A percentile compares a stretch with the other conserved stretches of the same genome.
phyloP scores from a whole-genome alignment of 331 rosid genomes.

The Dryas integrifolia region DNA sequence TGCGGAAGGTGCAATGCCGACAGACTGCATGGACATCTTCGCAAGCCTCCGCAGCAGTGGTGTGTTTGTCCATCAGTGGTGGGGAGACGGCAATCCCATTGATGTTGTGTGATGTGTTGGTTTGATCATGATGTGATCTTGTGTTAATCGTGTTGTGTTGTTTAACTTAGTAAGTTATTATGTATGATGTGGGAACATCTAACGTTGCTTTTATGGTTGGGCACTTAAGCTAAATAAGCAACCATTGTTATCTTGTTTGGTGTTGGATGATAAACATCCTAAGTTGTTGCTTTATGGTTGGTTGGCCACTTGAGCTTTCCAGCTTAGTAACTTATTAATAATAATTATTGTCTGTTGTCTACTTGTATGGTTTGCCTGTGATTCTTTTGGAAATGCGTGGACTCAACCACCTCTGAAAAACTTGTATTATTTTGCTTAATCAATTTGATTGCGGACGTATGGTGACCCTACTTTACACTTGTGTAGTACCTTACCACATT shows the following conservation, averaged over 20 bases:
- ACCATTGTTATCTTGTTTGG: slow-evolving; percentile 37
- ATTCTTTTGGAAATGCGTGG: neutral
- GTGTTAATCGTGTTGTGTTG: neutral
- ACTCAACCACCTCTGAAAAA: neutral
- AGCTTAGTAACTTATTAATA: neutral
- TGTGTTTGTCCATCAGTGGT: slow-evolving; percentile 91
- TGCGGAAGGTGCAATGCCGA: slow-evolving; percentile 30
- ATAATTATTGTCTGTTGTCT: slow-evolving; percentile 1
- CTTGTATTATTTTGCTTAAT: neutral
- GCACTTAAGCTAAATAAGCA: slow-evolving; percentile 59
- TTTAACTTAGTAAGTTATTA: neutral
- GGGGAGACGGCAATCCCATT: slow-evolving; percentile 50
- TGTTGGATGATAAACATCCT: slow-evolving; percentile 10
- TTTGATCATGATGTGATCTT: neutral
- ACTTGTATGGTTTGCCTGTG: neutral
- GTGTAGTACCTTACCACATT: too few species aligned
- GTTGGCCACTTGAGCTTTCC: slow-evolving; percentile 19
- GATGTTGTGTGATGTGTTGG: slow-evolving; percentile 22
- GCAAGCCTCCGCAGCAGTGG: slow-evolving; percentile 71
- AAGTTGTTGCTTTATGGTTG: slow-evolving; percentile 12
- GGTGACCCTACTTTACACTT: slow-evolving; percentile 1
- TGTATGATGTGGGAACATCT: slow-evolving; percentile 38
- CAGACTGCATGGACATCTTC: slow-evolving; percentile 61
- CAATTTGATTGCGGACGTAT: neutral
- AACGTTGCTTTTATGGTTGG: slow-evolving; percentile 60